These are phyloP conservation scores for Myxozyma mucilagina DNA, from an alignment of 805 yeast species.

Conservation along the genomic window DNA sequence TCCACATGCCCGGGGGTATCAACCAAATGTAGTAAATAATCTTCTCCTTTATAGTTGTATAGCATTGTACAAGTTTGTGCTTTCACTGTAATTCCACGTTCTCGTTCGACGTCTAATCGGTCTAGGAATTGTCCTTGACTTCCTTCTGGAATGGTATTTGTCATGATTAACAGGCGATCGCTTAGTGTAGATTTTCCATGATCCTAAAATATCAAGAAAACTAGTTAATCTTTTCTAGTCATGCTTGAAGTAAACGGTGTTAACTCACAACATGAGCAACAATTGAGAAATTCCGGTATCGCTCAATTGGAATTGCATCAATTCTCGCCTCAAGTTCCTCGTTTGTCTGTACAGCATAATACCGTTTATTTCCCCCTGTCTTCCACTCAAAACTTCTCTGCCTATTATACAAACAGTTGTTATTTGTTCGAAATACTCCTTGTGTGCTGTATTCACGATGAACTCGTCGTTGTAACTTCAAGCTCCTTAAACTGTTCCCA, in stretches of 20 bases:
- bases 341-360: neutral
- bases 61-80: constrained; percentile 97
- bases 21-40: constrained; percentile 83
- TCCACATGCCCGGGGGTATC: constrained; percentile 99
- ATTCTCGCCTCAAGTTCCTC: constrained; percentile 57
- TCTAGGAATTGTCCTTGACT: constrained; percentile 78
- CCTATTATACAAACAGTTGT: neutral
- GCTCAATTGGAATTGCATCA: constrained; percentile 73
- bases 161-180: constrained; percentile 81
- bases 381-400: neutral
- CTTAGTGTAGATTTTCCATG: constrained; percentile 82
- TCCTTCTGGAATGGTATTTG: constrained; percentile 83
- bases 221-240: neutral
- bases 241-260: neutral
- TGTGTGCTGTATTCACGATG: too few relatives aligned
- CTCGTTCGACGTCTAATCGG: constrained; percentile 89
- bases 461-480: too few relatives aligned
- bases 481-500: too few relatives aligned
- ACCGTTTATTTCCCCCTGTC: neutral
- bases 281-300: constrained; percentile 86
- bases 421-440: neutral
- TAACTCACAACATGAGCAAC: constrained; percentile 75
- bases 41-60: constrained; percentile 64
- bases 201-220: constrained; percentile 21
- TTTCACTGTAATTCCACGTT: constrained; percentile 93